Conservation (phyloP, 2,329 filamentous ascomycete genomes). For the Aschersonia sp. region DNA sequence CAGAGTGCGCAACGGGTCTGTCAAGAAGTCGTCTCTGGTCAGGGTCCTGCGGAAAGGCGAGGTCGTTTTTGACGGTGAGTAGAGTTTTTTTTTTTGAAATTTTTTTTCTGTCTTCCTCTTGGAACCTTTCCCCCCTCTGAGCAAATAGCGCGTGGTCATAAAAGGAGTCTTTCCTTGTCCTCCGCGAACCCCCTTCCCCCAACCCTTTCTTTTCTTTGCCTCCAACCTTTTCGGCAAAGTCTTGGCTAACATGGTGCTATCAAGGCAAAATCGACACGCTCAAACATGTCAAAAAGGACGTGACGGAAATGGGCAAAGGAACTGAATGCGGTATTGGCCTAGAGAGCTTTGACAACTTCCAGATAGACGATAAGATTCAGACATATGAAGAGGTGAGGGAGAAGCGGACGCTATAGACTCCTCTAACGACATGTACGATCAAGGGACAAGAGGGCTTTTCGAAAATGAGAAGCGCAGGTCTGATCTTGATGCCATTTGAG, state of each 20-base stretch:
- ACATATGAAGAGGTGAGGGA: constrained; percentile 68
- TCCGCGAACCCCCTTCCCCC: too few relatives aligned
- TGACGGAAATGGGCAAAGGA: constrained; percentile 77
- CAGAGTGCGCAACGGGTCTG: constrained; percentile 66
- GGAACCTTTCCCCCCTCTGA: not conserved
- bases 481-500: too few relatives aligned
- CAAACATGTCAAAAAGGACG: constrained; percentile 87
- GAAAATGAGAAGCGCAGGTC: too few relatives aligned
- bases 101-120: not conserved
- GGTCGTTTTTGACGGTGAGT: constrained; percentile 69
- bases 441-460: not conserved
- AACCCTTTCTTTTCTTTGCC: too few relatives aligned
- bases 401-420: constrained; percentile 39
- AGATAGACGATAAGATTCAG: constrained; percentile 75
- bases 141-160: too few relatives aligned
- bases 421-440: not conserved
- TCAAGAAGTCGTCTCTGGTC: constrained; percentile 49
- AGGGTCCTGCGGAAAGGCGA: constrained; percentile 58
- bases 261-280: constrained; percentile 65
- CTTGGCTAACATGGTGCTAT: not conserved
- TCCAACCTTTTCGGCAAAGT: not conserved
- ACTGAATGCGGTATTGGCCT: constrained; percentile 89
- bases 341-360: constrained; percentile 61
- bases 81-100: not conserved
- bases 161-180: too few relatives aligned